These are phyloP conservation scores for Rhododendron ovatum DNA, from an alignment of 148 eudicot species.

Conservation along the genomic window DNA sequence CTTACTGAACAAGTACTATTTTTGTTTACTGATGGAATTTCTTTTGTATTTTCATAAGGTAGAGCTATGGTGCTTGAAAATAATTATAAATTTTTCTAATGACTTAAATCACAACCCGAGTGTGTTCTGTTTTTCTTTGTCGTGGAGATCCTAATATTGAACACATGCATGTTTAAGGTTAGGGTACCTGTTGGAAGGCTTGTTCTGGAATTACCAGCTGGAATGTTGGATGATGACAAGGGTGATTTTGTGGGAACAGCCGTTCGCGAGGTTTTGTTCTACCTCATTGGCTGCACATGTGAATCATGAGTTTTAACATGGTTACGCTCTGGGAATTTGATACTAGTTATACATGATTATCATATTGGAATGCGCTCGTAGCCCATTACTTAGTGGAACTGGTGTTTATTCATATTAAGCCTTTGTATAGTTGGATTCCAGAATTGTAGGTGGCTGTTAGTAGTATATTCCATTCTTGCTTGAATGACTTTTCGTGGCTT, in stretches of 20 bases:
- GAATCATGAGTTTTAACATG: not conserved
- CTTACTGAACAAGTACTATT: slow-evolving; percentile 82
- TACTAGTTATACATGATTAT: not conserved
- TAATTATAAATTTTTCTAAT: not conserved
- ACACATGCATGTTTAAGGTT: slow-evolving; percentile 46
- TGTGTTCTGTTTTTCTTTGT: not conserved
- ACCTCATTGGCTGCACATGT: slow-evolving; percentile 1
- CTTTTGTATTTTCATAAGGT: not conserved
- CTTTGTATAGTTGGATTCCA: not conserved
- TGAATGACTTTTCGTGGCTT: not conserved
- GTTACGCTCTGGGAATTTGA: not conserved
- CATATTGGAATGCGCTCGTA: not conserved
- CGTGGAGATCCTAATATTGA: slow-evolving; percentile 4
- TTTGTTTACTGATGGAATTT: not conserved
- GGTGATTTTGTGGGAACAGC: slow-evolving; percentile 93
- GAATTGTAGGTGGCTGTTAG: not conserved
- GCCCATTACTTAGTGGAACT: not conserved
- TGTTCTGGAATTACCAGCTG: slow-evolving; percentile 91
- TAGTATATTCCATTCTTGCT: not conserved
- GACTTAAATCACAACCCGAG: not conserved
- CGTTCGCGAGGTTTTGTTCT: slow-evolving; percentile 71
- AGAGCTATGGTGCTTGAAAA: not conserved
- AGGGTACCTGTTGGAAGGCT: slow-evolving; percentile 92
- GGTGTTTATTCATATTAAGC: not conserved
- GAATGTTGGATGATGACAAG: slow-evolving; percentile 91